These are phyloP conservation scores for Artemisia princeps DNA, from an alignment of 140 eudicot species.

Conservation along the genomic window DNA sequence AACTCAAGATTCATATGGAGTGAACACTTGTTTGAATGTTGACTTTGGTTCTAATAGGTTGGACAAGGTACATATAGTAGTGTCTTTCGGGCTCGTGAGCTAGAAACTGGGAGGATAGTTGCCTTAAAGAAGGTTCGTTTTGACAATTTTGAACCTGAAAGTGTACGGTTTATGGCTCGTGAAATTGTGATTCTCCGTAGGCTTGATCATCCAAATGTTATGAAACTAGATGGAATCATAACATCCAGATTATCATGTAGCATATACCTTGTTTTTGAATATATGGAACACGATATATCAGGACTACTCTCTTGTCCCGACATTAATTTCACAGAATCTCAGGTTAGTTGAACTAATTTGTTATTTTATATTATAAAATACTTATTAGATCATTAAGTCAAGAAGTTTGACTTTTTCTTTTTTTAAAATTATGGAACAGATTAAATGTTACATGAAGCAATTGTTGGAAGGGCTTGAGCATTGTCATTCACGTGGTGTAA, in stretches of 20 bases:
- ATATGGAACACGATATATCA: constrained; percentile 91
- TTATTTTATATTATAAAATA: neutral
- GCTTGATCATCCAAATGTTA: constrained; percentile 90
- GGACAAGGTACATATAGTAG: constrained; percentile 95
- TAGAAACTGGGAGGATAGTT: constrained; percentile 66
- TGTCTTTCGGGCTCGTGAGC: constrained; percentile 78
- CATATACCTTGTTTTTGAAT: constrained; percentile 84
- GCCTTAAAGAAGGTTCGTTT: constrained; percentile 89
- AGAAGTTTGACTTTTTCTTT: constrained; percentile 19
- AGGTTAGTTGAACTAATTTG: constrained; percentile 38
- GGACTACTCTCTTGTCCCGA: constrained; percentile 79
- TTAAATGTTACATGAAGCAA: constrained; percentile 85
- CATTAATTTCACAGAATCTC: constrained; percentile 68
- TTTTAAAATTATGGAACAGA: constrained; percentile 33
- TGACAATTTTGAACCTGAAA: constrained; percentile 90
- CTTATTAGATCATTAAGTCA: neutral
- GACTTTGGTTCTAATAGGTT: constrained; percentile 39
- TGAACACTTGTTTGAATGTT: neutral
- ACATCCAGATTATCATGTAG: constrained; percentile 76
- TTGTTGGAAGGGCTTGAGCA: constrained; percentile 80
- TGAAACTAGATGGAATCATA: constrained; percentile 75
- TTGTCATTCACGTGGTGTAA: constrained; percentile 87
- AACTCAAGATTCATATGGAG: neutral
- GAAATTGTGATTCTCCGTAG: constrained; percentile 79
- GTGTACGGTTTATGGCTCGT: constrained; percentile 92